Base-by-base conservation (phyloP, 805 yeast species). In the Myxozyma mucilagina region DNA sequence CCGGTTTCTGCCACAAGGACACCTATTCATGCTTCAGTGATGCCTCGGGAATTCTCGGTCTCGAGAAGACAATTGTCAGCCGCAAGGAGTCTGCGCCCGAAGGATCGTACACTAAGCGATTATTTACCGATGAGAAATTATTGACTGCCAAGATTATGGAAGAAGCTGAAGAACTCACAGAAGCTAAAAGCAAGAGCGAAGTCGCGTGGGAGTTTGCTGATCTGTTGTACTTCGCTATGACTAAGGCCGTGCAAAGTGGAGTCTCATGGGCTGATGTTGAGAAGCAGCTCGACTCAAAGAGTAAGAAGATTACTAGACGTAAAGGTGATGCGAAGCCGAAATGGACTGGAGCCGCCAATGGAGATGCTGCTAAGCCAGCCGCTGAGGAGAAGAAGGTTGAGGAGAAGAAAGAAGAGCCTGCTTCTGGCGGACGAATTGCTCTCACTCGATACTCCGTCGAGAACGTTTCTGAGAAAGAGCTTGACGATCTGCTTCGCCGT, bases 161-260 rank as follows among this genome's bases (percentile, higher is more conserved):
- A 77, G 99, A 94, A 76, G 96, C 97, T 47, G 97, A 93, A 70
- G 99, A 94, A 75, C 82, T 94, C 64, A 84, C 91, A 36, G 97
- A 91, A 60, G 98, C 99, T 16, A 79, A 79, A 41, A 70, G 78
- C 5, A 80, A 80, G 69, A 82, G 81, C 1, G 87, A 93, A 59
- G 82, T 90, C 57, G 87, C 98, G 0, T 94, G 97, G 97, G 99
- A 94, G 77, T 93, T 96, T 56, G 99, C 99, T 8, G 99, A 94
- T 74, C 80, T 94, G 73, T 81, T 88, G 61, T 79, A 83, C 71
- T 85, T 87, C 70, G 86, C 89, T 57, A 64, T 82, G 60, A 79
- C 87, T 68, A 89, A 88, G 72, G 82, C 87, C 31, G 73, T 85
- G 44, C 84, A 89, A 74, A 79, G 84, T 69, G 97, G 93, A 36